Evolutionary conservation across 1,139 yeast species (phyloP), one percentile per base, ranked within the genome.

Genomic region (Geotrichum phurueaensis): DNA sequence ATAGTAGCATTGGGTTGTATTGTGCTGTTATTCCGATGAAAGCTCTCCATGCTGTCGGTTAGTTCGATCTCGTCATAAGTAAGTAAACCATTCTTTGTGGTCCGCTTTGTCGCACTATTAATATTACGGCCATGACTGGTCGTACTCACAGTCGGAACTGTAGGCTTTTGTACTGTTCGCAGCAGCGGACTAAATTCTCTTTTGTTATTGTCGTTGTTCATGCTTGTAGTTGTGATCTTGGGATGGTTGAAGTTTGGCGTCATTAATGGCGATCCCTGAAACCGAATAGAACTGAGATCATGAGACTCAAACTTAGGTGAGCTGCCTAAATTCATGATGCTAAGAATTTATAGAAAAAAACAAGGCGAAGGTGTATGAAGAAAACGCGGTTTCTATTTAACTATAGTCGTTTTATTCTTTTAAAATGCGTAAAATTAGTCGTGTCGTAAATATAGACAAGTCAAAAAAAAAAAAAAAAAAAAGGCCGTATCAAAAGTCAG

Each of bases 151-250:
- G 22, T 39, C 9, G 47, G 47, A 39, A 39, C 47, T 7, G 47
- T n/a, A 9, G 51, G 25, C 13, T 54, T 54, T 5, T 45, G 29
- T n/a, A 54, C 48, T n/a, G 68, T 66, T 33, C 64, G 61, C 47
- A 66, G 54, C 52, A 66, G 57, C 2, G 68, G 68, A 20, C 66
- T 60, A 60, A 66, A 66, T 57, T 66, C 68, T 18, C 60, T 55
- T 13, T 56, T 56, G 50, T 25, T 18, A 50, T 23, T 50, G 36
- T 36, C 12, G 53, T 23, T 50, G 39, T 55, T 15, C 23, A n/a
- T n/a, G 20, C n/a, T 39, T 3, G 47, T 39, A 10, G 47, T 39
- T 18, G 47, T 39, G 47, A 39, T 39, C 20, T 39, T 39, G 47
- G 47, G 47, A 39, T n/a, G 47, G 9, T 39, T 39, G 47, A 39